Percentiles rank a stretch among this genome's conserved stretches.
These are phyloP conservation scores for Sporothrix protearum DNA, from an alignment of 2,329 filamentous ascomycete species.

Conservation along the genomic window DNA sequence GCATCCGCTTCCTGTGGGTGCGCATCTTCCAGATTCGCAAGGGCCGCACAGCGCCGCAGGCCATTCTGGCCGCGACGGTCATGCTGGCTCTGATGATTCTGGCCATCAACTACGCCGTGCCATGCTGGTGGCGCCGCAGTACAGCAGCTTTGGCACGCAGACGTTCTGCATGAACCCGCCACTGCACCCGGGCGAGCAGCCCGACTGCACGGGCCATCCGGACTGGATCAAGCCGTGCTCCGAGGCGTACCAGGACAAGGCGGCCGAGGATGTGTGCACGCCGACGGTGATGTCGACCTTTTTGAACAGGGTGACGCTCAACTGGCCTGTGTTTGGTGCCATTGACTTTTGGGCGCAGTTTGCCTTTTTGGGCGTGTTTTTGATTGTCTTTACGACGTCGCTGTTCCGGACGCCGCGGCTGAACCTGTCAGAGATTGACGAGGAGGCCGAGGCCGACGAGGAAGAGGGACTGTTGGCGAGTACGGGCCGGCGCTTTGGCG, in stretches of 20 bases:
- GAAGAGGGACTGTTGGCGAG: constrained; percentile 87
- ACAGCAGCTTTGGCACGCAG: constrained; percentile 89
- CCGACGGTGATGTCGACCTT: constrained; percentile 89
- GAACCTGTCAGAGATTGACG: constrained; percentile 73
- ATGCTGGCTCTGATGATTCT: constrained; percentile 86
- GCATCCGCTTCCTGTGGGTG: constrained; percentile 95
- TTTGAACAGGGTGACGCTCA: constrained; percentile 85
- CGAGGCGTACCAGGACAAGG: constrained; percentile 66
- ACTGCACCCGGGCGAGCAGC: constrained; percentile 58
- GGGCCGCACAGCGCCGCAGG: constrained; percentile 86
- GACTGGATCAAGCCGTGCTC: constrained; percentile 78
- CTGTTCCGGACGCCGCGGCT: constrained; percentile 77
- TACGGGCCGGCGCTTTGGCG: constrained; percentile 76
- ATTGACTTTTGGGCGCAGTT: constrained; percentile 98
- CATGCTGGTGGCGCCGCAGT: constrained; percentile 94
- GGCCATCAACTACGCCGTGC: constrained; percentile 87
- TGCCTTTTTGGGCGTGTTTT: constrained; percentile 77
- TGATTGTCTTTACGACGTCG: constrained; percentile 74
- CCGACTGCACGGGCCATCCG: constrained; percentile 69
- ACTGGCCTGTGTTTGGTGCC: constrained; percentile 91
- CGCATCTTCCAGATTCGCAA: constrained; percentile 87
- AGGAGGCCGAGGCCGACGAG: constrained; percentile 86
- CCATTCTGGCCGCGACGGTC: constrained; percentile 83
- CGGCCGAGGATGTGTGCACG: constrained; percentile 79
- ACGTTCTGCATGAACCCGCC: constrained; percentile 80